Evolutionary conservation across 2,329 filamentous ascomycete species (phyloP).

Genomic region (Exserohilum turcica): DNA sequence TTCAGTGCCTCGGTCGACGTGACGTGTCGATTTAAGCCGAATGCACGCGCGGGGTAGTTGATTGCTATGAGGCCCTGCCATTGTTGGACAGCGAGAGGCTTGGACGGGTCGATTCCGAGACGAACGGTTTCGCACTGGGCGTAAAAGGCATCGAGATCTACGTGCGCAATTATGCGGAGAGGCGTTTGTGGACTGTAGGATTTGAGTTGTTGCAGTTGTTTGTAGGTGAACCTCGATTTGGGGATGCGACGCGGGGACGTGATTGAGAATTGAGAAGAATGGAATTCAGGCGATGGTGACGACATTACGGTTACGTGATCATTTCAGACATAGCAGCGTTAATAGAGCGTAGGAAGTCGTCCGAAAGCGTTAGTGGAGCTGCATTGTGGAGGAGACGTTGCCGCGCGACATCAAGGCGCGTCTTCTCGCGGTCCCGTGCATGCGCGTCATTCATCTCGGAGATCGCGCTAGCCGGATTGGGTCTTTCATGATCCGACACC

Average conservation of each 20-base stretch:
- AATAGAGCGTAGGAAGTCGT: neutral
- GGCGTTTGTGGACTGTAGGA: conserved; percentile 74
- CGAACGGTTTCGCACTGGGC: conserved; percentile 91
- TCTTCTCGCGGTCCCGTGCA: conserved; percentile 41
- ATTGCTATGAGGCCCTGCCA: conserved; percentile 95
- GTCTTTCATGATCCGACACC: neutral
- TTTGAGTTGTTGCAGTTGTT: conserved; percentile 77
- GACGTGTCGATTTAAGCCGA: conserved; percentile 79
- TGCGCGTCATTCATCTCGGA: conserved; percentile 40
- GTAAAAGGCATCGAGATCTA: conserved; percentile 98
- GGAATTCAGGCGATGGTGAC: conserved; percentile 54
- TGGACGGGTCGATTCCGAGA: conserved; percentile 72
- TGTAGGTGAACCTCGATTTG: conserved; percentile 80
- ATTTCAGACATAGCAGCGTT: conserved; percentile 11
- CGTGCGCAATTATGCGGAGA: conserved; percentile 83
- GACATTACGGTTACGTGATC: conserved; percentile 45
- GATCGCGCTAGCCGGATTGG: conserved; percentile 23
- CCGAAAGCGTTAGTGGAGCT: neutral
- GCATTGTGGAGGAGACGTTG: conserved; percentile 1
- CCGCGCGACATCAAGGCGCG: conserved; percentile 26
- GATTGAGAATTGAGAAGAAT: conserved; percentile 54
- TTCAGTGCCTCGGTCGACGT: conserved; percentile 81
- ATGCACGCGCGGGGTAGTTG: conserved; percentile 88
- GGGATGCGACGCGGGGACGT: conserved; percentile 42
- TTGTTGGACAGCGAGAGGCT: conserved; percentile 90